Conservation (phyloP, 345 rosid genomes). For the Eucalyptus leucophloia region DNA sequence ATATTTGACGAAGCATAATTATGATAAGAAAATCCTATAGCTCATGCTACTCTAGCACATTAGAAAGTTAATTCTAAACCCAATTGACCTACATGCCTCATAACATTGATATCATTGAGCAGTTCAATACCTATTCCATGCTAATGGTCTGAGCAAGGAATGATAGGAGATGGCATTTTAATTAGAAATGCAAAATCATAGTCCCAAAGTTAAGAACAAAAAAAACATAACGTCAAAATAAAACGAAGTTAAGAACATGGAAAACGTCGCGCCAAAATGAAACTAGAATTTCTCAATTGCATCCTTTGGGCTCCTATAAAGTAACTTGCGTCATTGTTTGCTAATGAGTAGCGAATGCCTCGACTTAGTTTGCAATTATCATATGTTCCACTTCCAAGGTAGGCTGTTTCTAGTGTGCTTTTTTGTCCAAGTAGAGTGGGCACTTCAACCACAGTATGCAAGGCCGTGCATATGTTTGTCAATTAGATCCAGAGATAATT, state of each 20-base stretch:
- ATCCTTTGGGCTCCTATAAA: not conserved
- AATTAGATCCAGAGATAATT: too few species aligned
- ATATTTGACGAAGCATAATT: too few species aligned
- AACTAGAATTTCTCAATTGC: not conserved
- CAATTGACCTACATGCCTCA: not conserved
- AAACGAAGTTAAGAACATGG: not conserved
- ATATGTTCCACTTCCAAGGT: not conserved
- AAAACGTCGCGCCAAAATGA: not conserved
- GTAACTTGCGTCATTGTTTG: not conserved
- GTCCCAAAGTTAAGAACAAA: too few species aligned
- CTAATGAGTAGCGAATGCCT: not conserved
- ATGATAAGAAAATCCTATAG: not conserved
- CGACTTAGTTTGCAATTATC: not conserved
- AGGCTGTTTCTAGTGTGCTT: not conserved
- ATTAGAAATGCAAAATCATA: not conserved
- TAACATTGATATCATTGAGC: not conserved
- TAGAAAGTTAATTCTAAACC: not conserved
- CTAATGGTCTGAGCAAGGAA: not conserved
- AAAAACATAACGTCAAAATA: not conserved
- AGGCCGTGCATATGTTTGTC: too few species aligned
- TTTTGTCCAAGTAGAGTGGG: not conserved
- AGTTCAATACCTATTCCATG: not conserved
- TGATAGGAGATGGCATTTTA: not conserved
- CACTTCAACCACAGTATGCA: too few species aligned
- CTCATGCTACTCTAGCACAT: not conserved